Percentiles rank a stretch among this genome's conserved stretches.
Conservation (phyloP, 2,329 filamentous ascomycete species). For the Fusarium hostae region DNA sequence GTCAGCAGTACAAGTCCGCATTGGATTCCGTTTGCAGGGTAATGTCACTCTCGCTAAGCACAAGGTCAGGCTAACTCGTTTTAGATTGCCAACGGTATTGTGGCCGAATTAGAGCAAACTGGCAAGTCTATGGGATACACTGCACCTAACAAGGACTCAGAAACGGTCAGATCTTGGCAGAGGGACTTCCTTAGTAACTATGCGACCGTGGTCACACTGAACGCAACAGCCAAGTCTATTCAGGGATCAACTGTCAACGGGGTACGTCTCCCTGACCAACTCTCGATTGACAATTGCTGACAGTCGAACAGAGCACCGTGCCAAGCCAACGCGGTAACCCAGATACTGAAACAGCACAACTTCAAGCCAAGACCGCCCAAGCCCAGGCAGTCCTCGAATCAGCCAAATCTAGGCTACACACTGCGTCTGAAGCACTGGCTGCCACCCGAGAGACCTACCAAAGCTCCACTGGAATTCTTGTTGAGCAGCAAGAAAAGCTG, state of each 20-base stretch:
- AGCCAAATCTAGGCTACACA: too few relatives aligned
- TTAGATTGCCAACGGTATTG: background rate
- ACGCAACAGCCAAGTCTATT: background rate
- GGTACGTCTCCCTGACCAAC: background rate
- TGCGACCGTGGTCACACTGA: background rate
- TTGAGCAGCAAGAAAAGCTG: background rate
- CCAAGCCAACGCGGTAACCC: accelerated
- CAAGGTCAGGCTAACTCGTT: background rate
- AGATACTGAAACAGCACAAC: background rate
- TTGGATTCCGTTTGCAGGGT: background rate
- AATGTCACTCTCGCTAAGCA: accelerated
- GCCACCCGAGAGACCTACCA: background rate
- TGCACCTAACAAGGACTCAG: background rate
- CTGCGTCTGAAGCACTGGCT: background rate
- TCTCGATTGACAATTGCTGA: accelerated
- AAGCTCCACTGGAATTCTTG: background rate
- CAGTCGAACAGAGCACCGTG: background rate
- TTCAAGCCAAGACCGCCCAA: background rate
- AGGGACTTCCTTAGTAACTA: background rate
- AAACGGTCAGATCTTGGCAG: background rate
- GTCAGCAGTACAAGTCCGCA: background rate
- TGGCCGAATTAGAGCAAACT: background rate
- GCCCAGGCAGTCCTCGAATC: background rate
- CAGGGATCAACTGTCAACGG: background rate
- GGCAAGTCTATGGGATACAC: background rate